Evolutionary conservation across 805 yeast species (phyloP), one percentile per base, ranked within the genome.

Genomic region (Saturnispora saitoi): DNA sequence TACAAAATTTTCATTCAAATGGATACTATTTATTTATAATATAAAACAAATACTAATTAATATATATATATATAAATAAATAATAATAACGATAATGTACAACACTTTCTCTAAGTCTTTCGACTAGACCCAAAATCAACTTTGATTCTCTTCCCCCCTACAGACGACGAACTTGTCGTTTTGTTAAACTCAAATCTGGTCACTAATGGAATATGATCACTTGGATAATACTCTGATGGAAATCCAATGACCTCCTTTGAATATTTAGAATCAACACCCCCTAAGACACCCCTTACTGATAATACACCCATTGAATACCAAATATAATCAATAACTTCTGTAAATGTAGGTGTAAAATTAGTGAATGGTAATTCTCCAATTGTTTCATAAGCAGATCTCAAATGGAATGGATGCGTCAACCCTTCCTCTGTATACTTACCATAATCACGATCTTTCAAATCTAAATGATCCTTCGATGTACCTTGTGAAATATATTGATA

Each of bases 291-390:
- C 56, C 81, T 81, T 8, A 93, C 95, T 49, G 82, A 77, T 53
- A 93, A 71, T n/a, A 80, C 72, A 12, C 81, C 73, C 8, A 95
- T 85, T 2, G 96, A 80, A 67, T 86, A 89, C 96, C 98, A 95
- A 50, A 93, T 82, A 64, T 93, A 93, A 69, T 93, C 99, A 68
- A 93, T 87, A 37, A 83, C 90, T 60, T 88, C 89, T 1, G 95
- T 88, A 68, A 93, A 93, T 32, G 84, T 80, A 26, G 99, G 99
- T 0, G 98, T 83, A 66, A 82, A 83, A 66, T 93, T 93, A 6
- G 99, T 91, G 65, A 91, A 91, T 41, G 96, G 95, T 52, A 93
- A 73, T 66, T 93, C 97, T 24, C 90, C 90, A 60, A 90, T 77
- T 53, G 77, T 74, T 38, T 83, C 81, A 64, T 93, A 93, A 3